Conservation (phyloP, 805 yeast species). For the Starmerella powellii region DNA sequence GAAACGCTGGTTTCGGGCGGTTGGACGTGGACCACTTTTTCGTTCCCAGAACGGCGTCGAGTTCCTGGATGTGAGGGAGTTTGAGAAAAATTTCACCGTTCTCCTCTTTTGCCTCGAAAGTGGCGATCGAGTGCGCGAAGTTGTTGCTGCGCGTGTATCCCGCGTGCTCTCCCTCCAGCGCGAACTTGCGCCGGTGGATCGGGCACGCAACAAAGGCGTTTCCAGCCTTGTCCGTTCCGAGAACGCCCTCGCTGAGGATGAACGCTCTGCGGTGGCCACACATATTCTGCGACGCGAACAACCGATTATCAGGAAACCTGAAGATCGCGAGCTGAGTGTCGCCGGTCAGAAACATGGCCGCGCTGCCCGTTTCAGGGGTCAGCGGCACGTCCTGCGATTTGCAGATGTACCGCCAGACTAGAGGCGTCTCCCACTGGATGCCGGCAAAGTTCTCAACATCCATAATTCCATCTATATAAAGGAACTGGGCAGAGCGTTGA, state of each 20-base stretch:
- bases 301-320: constrained; percentile 26
- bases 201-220: constrained; percentile 32
- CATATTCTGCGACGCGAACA: constrained; percentile 33
- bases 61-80: constrained; percentile 29
- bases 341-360: constrained; percentile 28
- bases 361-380: constrained; percentile 27
- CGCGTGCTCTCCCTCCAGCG: constrained; percentile 22
- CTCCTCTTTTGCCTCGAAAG: constrained; percentile 30
- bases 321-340: constrained; percentile 33
- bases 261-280: constrained; percentile 35
- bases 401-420: constrained; percentile 28
- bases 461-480: not conserved
- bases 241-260: constrained; percentile 31
- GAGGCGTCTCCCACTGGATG: constrained; percentile 26
- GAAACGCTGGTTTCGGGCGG: not conserved
- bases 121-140: constrained; percentile 28
- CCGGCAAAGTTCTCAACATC: constrained; percentile 8
- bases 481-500: too few species aligned
- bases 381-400: constrained; percentile 25
- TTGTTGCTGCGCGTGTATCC: constrained; percentile 29
- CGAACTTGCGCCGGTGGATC: constrained; percentile 30
- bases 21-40: constrained; percentile 24
- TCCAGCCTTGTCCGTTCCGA: constrained; percentile 28
- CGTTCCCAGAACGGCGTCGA: constrained; percentile 31
- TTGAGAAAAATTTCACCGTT: constrained; percentile 26